Base-by-base conservation (phyloP, 805 yeast species). In the Saturnispora silvae region DNA sequence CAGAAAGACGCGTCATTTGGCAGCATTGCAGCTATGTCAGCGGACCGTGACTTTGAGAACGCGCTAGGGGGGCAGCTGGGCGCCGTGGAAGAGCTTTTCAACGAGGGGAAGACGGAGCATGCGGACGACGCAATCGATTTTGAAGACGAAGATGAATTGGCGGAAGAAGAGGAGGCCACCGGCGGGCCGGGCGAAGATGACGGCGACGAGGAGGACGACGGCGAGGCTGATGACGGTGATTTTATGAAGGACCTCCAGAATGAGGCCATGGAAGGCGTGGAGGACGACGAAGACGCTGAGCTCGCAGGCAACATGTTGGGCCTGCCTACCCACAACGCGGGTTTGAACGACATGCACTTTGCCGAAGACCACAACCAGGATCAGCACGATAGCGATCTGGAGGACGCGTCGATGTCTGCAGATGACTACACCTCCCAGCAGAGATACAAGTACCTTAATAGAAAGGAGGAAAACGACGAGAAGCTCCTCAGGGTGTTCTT, bases 121-220 rank as follows among this genome's bases (percentile, higher is more conserved):
- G 87, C 92, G 1, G 95, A 75, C 5, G 89, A 87, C 56, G 98
- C 98, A 8, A 65, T 86, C 23, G 97, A 89, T 57, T 89, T 82
- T 54, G 96, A 84, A 51, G 95, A 84, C 54, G 94, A 83, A 50
- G 96, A 87, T 47, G 96, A 87, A 56, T 63, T 87, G 34, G 96
- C 96, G 0, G 96, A 87, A 18, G 96, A 87, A 32, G 94, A 83
- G 39, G 53, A 65, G 14, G 23, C 37, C 4, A 49, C 26, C 22
- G 52, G 35, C 4, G 67, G 64, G 7, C 64, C 64, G 25, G 63
- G 54, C 22, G 64, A 57, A 37, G 64, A 59, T 30, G 69, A 67
- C 38, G 62, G 54, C 11, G 56, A 61, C 38, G 58, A 45, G 1
- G 57, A 53, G n/a, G 64, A 48, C 11, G 56, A 50, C 2, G 62